Base-by-base conservation (phyloP, 495 filamentous ascomycete genomes). In the Aspergillus nidulans region DNA sequence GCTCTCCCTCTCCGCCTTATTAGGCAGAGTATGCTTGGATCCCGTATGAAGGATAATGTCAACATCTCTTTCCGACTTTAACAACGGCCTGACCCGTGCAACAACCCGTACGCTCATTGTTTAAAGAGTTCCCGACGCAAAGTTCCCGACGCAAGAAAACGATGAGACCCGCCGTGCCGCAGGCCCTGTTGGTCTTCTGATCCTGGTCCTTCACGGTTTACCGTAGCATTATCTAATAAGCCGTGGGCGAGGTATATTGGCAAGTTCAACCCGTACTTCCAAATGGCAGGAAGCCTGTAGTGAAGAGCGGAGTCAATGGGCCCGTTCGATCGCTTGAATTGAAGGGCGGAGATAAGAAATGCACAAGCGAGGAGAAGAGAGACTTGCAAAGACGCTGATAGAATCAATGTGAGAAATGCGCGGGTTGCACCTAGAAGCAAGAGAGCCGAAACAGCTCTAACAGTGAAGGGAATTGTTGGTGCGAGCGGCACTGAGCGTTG, bases 1-100 rank as follows among this genome's bases (percentile, higher is more conserved):
- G 50, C 56, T 70, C 63, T 61, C 62, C 57, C 64, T 65, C 30
- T 62, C 63, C 39, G 52, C 60, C 55, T 67, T 66, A 26, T 40
- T 57, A 13, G 49, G 62, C 8, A 60, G 50, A 24, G 40, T 60
- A 28, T 52, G 60, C 12, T 38, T 57, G 8, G 68, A 63, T 25
- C 72, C 74, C 0, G 86, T 81, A 18, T 76, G 81, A 46, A 98
- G 84, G 62, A 98, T 95, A 61, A 85, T 77, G 68, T 98, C 92
- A 63, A 85, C 82, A 57, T 89, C 88, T 8, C 85, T 75, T 71
- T 97, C 94, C 36, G 83, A 81, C 60, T 88, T 86, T 32, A 96
- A 81, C 45, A 96, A 84, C 19, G 94, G 94, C 52, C 94, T 83
- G 54, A 98, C 85, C 43, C 94, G 80, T 38, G 92, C 92, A 55